These are phyloP conservation scores for Pythium rhizo-oryzae DNA, from an alignment of 352 stramenopile genomes.

Conservation along the genomic window DNA sequence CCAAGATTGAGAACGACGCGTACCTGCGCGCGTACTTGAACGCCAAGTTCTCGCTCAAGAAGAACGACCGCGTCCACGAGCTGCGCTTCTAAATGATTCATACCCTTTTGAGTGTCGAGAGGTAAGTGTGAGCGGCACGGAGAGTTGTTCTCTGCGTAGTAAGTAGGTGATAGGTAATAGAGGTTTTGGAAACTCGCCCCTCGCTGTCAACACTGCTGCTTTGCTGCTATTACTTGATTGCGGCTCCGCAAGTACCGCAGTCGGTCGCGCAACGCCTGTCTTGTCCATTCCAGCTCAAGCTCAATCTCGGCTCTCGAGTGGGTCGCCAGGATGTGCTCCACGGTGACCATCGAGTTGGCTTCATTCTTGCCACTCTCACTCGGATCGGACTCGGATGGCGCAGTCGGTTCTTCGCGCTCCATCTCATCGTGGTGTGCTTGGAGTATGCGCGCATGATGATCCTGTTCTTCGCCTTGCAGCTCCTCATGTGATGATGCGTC, in stretches of 20 bases:
- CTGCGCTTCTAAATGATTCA: conserved; percentile 99
- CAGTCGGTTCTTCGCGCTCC: too few relatives aligned
- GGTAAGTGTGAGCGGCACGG: not conserved
- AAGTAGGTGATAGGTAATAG: not conserved
- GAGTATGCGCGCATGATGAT: too few relatives aligned
- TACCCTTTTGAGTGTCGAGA: not conserved
- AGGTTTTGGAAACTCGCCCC: not conserved
- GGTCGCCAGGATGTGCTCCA: conserved; percentile 49
- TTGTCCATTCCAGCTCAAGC: conserved; percentile 57
- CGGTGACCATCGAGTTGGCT: not conserved
- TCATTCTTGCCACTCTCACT: not conserved
- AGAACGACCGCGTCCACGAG: conserved; percentile 97
- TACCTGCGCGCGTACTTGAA: conserved; percentile 99
- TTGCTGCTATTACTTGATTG: not conserved
- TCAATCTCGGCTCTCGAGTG: conserved; percentile 54
- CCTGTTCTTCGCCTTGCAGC: too few relatives aligned
- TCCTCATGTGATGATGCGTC: too few relatives aligned
- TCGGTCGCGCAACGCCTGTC: conserved; percentile 47
- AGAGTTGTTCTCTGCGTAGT: not conserved
- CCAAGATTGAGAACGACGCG: conserved; percentile 83
- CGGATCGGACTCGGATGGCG: not conserved
- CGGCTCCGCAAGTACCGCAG: conserved; percentile 37
- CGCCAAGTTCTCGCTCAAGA: conserved; percentile 98
- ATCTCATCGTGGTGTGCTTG: too few relatives aligned
- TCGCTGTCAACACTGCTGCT: not conserved